Percentiles rank a stretch among this genome's conserved stretches.
phyloP scores from a whole-genome alignment of 768 basidiomycete species.

The Tricholoma matsutake region DNA sequence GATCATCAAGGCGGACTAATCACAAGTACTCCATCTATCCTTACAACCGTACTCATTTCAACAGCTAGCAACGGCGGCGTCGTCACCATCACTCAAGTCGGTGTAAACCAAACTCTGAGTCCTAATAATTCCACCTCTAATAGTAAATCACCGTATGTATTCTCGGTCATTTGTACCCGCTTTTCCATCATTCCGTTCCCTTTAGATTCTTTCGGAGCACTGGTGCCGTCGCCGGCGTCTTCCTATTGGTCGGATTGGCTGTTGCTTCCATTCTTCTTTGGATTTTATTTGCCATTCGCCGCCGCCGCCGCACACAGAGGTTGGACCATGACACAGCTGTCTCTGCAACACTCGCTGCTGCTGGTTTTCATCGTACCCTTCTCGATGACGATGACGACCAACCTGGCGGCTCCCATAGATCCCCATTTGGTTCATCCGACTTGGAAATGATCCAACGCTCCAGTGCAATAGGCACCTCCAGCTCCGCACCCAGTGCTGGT shows the following conservation, averaged over 20 bases:
- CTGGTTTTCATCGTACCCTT: slow-evolving; percentile 64
- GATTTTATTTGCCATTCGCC: slow-evolving; percentile 67
- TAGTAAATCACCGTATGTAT: slow-evolving; percentile 50
- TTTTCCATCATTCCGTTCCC: background rate
- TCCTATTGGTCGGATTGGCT: slow-evolving; percentile 85
- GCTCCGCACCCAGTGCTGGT: slow-evolving; percentile 26
- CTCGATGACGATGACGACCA: slow-evolving; percentile 60
- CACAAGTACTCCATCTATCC: slow-evolving; percentile 48
- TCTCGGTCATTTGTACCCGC: slow-evolving; percentile 1
- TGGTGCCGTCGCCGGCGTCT: slow-evolving; percentile 90
- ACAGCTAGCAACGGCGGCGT: slow-evolving; percentile 51
- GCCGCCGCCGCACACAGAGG: slow-evolving; percentile 55
- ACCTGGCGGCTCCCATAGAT: slow-evolving; percentile 18
- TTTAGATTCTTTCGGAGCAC: slow-evolving; percentile 82
- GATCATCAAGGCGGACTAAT: slow-evolving; percentile 47
- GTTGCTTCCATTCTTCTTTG: slow-evolving; percentile 64
- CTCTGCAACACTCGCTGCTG: slow-evolving; percentile 70
- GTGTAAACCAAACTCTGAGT: slow-evolving; percentile 70
- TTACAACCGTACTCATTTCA: slow-evolving; percentile 57
- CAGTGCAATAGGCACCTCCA: slow-evolving; percentile 17
- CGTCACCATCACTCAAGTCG: slow-evolving; percentile 58
- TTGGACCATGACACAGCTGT: slow-evolving; percentile 70
- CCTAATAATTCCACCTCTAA: slow-evolving; percentile 40
- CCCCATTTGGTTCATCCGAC: slow-evolving; percentile 26
- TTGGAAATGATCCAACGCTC: slow-evolving; percentile 42